These are phyloP conservation scores for Stagonosporopsis rhizophila DNA, from an alignment of 2,329 filamentous ascomycete genomes.

Conservation along the genomic window DNA sequence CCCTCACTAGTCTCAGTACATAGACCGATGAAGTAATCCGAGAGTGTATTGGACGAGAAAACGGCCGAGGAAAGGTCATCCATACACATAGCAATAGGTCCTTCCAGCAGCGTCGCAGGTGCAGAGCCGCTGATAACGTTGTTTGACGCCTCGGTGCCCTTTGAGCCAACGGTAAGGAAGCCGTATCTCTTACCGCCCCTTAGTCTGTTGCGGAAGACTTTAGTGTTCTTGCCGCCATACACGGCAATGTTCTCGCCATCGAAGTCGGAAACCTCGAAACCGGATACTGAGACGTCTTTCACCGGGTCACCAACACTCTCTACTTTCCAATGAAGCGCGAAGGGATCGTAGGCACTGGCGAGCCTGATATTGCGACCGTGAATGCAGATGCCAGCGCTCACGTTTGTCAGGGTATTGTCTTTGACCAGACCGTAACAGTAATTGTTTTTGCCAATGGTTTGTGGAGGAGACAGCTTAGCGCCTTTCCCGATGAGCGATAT, in stretches of 20 bases:
- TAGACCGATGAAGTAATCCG: conserved; percentile 21
- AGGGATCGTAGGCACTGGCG: not conserved
- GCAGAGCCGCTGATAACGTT: conserved; percentile 10
- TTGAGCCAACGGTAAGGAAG: conserved; percentile 22
- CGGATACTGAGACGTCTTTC: conserved; percentile 18
- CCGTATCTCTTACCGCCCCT: conserved; percentile 17
- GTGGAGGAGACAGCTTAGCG: conserved; percentile 14
- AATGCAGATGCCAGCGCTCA: conserved; percentile 24
- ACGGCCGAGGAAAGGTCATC: conserved; percentile 18
- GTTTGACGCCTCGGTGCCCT: conserved; percentile 9
- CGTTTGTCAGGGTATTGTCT: not conserved
- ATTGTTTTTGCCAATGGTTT: not conserved
- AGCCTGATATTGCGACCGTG: conserved; percentile 12
- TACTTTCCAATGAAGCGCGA: conserved; percentile 11
- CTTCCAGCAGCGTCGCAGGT: not conserved
- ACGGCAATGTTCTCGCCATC: conserved; percentile 20
- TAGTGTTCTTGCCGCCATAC: conserved; percentile 18
- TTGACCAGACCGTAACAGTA: conserved; percentile 16
- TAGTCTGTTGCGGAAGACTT: conserved; percentile 19
- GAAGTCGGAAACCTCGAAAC: conserved; percentile 20
- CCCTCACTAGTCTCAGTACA: conserved; percentile 19
- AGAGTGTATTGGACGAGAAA: conserved; percentile 20
- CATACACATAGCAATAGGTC: conserved; percentile 22
- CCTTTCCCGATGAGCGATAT: conserved; percentile 20
- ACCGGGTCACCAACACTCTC: conserved; percentile 6